These are phyloP conservation scores for Dictyostelium brefeldianum DNA, from an alignment of 78 protist genomes.

Conservation along the genomic window DNA sequence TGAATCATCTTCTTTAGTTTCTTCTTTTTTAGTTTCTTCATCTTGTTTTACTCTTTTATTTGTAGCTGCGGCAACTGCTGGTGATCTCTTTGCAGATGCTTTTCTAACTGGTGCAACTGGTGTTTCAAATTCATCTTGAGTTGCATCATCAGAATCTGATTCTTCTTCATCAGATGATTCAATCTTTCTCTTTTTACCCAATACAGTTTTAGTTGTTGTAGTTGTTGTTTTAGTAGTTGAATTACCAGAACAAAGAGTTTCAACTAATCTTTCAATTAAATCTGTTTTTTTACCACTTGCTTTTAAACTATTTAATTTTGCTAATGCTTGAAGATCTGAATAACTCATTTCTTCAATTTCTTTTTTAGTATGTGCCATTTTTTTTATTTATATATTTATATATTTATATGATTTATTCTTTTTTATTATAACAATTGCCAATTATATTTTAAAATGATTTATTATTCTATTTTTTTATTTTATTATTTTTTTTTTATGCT, in stretches of 20 bases:
- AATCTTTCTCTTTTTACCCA: background rate
- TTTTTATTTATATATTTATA: background rate
- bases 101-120: conserved; percentile 14
- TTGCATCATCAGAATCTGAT: background rate
- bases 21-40: background rate
- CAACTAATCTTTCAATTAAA: conserved; percentile 20
- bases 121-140: background rate
- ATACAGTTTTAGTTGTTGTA: background rate
- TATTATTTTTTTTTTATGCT: background rate
- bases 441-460: background rate
- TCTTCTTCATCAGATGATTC: background rate
- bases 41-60: background rate
- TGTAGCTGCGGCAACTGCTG: background rate
- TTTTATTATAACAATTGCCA: no score
- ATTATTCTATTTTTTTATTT: background rate
- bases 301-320: conserved; percentile 12
- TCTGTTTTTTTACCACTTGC: conserved; percentile 44
- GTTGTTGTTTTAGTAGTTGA: background rate
- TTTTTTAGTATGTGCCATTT: conserved; percentile 2
- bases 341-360: conserved; percentile 7
- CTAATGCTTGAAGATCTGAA: background rate
- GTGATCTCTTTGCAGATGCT: background rate
- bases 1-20: conserved; percentile 19
- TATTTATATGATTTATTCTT: no score
- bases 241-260: background rate